A percentile compares a stretch with the other conserved stretches of the same genome.
Conservation (phyloP, 352 stramenopile species). For the Phytophthora citricola region DNA sequence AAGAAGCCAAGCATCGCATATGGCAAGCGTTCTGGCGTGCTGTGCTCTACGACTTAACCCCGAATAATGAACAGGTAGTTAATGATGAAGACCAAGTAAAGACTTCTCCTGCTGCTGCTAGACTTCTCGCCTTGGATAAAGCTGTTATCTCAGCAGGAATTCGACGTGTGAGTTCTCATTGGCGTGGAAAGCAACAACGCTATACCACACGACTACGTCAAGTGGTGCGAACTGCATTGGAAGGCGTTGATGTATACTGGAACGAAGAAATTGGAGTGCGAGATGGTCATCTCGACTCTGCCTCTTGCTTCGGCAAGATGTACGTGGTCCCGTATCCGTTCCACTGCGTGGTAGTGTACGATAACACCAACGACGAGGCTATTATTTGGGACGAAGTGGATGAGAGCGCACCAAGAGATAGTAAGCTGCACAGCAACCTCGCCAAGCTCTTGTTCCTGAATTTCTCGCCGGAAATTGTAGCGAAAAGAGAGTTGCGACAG, state of each 20-base stretch:
- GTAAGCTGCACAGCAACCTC: constrained; percentile 35
- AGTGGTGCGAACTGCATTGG: constrained; percentile 32
- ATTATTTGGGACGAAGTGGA: constrained; percentile 41
- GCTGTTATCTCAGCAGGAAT: constrained; percentile 37
- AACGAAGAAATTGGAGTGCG: constrained; percentile 32
- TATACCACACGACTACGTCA: constrained; percentile 36
- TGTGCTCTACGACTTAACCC: constrained; percentile 33
- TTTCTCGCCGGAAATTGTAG: constrained; percentile 33
- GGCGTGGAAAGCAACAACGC: constrained; percentile 32
- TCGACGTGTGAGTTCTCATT: constrained; percentile 44
- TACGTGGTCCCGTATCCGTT: constrained; percentile 59
- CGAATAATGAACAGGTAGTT: constrained; percentile 13
- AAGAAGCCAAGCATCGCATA: constrained; percentile 49
- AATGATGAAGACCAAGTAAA: constrained; percentile 4
- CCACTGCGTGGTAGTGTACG: constrained; percentile 54
- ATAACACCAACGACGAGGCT: constrained; percentile 47
- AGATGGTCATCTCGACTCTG: constrained; percentile 45
- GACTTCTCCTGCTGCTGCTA: constrained; percentile 18
- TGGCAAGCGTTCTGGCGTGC: constrained; percentile 59
- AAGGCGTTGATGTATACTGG: constrained; percentile 60
- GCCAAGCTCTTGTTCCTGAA: constrained; percentile 37
- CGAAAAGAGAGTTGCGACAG: constrained; percentile 35
- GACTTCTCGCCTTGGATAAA: constrained; percentile 29
- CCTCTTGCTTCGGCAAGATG: constrained; percentile 53
- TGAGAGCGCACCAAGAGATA: constrained; percentile 4